A percentile compares a stretch with the other conserved stretches of the same genome.
Conservation (phyloP, 306 rosid species). For the Pterocarpus macrocarpus region DNA sequence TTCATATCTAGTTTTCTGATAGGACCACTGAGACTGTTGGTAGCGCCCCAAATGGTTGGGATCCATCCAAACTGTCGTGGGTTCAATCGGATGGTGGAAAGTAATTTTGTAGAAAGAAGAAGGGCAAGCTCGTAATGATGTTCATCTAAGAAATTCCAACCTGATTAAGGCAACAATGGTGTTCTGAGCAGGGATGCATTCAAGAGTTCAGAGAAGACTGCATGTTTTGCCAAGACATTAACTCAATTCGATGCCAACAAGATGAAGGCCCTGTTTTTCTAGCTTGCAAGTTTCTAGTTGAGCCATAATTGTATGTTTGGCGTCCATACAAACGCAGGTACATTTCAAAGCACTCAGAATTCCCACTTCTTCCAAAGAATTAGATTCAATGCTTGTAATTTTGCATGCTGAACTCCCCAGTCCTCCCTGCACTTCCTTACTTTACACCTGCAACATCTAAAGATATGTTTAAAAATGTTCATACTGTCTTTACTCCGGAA, state of each 20-base stretch:
- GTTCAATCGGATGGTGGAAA: background rate
- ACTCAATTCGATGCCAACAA: background rate
- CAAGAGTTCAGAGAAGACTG: conserved; percentile 5
- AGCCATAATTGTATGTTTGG: background rate
- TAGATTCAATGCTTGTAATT: too few species aligned
- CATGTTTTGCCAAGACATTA: conserved; percentile 12
- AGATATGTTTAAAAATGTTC: too few species aligned
- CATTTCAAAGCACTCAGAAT: conserved; percentile 56
- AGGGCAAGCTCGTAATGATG: background rate
- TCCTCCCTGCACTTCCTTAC: too few species aligned
- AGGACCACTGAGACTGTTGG: background rate
- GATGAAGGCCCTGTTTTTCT: background rate
- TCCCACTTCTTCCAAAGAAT: too few species aligned
- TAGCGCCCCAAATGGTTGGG: background rate
- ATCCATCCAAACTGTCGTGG: background rate
- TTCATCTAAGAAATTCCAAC: conserved; percentile 4
- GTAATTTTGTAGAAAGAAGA: background rate
- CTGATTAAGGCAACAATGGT: background rate
- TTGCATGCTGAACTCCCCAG: too few species aligned
- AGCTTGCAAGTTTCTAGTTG: conserved; percentile 7
- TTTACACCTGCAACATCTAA: conserved; percentile 33
- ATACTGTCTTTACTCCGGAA: too few species aligned
- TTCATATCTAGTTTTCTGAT: too few species aligned
- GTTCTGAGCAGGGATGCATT: background rate
- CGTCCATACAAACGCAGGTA: conserved; percentile 51